These are phyloP conservation scores for Colletotrichum magnum DNA, from an alignment of 2,329 filamentous ascomycete genomes.

Conservation along the genomic window DNA sequence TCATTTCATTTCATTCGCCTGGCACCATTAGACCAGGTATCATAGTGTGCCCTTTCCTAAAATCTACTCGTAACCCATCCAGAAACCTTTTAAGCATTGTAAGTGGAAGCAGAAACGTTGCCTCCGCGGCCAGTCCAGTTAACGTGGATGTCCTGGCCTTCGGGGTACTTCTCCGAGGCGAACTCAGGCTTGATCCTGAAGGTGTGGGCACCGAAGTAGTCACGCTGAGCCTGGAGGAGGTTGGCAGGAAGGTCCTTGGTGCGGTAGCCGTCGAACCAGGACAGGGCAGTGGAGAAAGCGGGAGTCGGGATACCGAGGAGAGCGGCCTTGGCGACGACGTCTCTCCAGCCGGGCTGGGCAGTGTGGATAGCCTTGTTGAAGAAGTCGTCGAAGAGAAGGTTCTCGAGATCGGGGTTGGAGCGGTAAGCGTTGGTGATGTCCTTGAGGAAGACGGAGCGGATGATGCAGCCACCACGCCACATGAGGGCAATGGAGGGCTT, in stretches of 20 bases:
- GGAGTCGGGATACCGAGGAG: conserved; percentile 96
- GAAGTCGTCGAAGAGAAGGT: conserved; percentile 98
- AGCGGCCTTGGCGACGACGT: conserved; percentile 91
- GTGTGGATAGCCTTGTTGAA: conserved; percentile 99
- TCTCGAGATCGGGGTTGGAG: conserved; percentile 93
- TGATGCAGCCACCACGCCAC: conserved; percentile 99
- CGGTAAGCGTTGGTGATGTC: conserved; percentile 99
- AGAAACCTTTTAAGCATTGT: conserved; percentile 82
- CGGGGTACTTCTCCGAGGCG: conserved; percentile 84
- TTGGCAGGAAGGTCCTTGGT: conserved; percentile 98
- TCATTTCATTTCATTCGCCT: conserved; percentile 41
- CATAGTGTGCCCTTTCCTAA: conserved; percentile 37
- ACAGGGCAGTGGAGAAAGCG: conserved; percentile 95
- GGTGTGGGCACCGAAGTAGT: conserved; percentile 98
- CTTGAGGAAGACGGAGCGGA: conserved; percentile 99
- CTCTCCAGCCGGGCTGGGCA: conserved; percentile 93
- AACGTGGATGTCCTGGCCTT: conserved; percentile 93
- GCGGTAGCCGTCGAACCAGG: conserved; percentile 99
- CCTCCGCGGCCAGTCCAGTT: conserved; percentile 99
- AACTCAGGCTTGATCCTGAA: conserved; percentile 88
- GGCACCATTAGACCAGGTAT: conserved; percentile 40
- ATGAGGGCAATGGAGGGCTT: conserved; percentile 99
- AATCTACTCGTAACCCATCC: conserved; percentile 35
- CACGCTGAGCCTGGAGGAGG: conserved; percentile 97
- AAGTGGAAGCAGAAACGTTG: conserved; percentile 96